Evolutionary conservation across 2,329 filamentous ascomycete genomes (phyloP), one percentile per base, ranked within the genome.

Genomic region (Penicillium sp.): DNA sequence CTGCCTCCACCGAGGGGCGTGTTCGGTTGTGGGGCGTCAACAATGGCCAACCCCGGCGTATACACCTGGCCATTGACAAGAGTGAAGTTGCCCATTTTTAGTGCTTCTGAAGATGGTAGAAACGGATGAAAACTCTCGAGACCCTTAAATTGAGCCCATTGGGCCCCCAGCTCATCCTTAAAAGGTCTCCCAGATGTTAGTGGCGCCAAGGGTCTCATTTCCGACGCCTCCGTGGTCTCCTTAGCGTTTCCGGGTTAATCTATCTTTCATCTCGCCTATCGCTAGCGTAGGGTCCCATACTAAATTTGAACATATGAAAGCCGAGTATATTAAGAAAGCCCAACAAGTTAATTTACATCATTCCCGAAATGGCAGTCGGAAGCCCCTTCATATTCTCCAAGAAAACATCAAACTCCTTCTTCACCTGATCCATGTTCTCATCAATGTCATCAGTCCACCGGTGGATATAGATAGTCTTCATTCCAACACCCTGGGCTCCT

Each of bases 11-110:
- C 85, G 33, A 86, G 66, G 1, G 85, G 84, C 10, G 84, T 86
- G 46, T 80, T 79, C 5, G 84, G 84, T 56, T 87, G 84, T 12
- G 84, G 84, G 29, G 86, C 79, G 69, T 88, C 81, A 33, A 89
- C 73, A 51, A 89, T 81, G 23, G 80, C 85, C 50, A 89, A 79
- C 0, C 86, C 86, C 0, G 86, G 85, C 0, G 86, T 89, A 63
- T 81, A 88, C 49, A 89, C 81, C 61, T 89, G 85, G 15, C 86
- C 86, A 59, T 82, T 82, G 21, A 61, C 28, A 6, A 29, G 2
- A 29, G 28, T 29, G 10, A 29, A 29, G 28, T 29, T 29, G 28
- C 7, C 28, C 28, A 29, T 29, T 3, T 3, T 7, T 10, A 10
- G 10, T 29, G 3, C 7, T 9, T 9, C 5, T 12, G 28, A 29